Percentiles rank a stretch among this genome's conserved stretches.
phyloP scores from a whole-genome alignment of 2,329 filamentous ascomycete genomes.

The Coniochaeta sp. region DNA sequence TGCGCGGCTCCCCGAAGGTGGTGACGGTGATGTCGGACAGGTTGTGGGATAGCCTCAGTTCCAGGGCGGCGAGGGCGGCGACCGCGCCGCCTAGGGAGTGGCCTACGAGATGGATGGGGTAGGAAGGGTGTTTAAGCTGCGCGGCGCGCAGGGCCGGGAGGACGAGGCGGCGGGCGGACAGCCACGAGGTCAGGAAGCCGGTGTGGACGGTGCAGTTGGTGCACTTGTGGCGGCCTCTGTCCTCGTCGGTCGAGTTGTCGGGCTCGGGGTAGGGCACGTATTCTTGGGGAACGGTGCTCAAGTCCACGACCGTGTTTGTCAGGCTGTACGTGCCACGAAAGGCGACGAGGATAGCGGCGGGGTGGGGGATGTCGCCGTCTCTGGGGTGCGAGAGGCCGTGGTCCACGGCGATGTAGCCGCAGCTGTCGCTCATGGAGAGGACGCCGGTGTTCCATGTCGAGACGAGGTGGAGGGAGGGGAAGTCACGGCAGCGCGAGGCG shows the following conservation, averaged over 20 bases:
- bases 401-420: conserved; percentile 88
- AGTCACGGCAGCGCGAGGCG: conserved; percentile 76
- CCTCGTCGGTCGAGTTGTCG: conserved; percentile 13
- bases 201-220: conserved; percentile 85
- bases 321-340: conserved; percentile 95
- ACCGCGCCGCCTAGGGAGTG: conserved; percentile 92
- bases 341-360: conserved; percentile 63
- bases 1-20: conserved; percentile 82
- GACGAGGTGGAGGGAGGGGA: conserved; percentile 70
- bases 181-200: conserved; percentile 84
- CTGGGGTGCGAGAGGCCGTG: conserved; percentile 35
- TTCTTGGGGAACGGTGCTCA: conserved; percentile 81
- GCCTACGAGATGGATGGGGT: conserved; percentile 72
- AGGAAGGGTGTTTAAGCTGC: conserved; percentile 55
- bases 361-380: conserved; percentile 11
- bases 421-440: conserved; percentile 72
- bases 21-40: conserved; percentile 71
- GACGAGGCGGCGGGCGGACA: conserved; percentile 61
- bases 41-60: conserved; percentile 64
- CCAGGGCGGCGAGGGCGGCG: conserved; percentile 76
- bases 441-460: conserved; percentile 87
- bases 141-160: conserved; percentile 58
- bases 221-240: conserved; percentile 45
- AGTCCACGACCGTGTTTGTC: conserved; percentile 81
- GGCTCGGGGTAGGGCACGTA: conserved; percentile 78